These are phyloP conservation scores for Schwanniomyces polymorphus DNA, from an alignment of 805 yeast genomes.

Conservation along the genomic window DNA sequence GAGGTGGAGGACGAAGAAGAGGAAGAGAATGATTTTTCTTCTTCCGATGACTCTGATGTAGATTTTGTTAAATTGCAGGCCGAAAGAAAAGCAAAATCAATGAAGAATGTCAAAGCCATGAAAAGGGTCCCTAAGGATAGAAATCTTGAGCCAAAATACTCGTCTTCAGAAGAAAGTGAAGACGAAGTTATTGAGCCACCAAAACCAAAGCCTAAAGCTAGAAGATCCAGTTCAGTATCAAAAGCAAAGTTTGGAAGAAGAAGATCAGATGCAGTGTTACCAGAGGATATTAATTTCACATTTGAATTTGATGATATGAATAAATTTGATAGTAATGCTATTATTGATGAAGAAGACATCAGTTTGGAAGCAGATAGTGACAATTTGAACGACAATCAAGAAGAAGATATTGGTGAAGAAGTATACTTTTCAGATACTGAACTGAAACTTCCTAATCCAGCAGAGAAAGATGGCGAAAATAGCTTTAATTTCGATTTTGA, in stretches of 20 bases:
- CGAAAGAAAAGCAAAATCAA: slow-evolving; percentile 57
- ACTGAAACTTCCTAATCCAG: slow-evolving; percentile 1
- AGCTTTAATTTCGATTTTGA: slow-evolving; percentile 32
- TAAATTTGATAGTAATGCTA: slow-evolving; percentile 10
- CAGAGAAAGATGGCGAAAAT: slow-evolving; percentile 4
- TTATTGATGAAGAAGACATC: slow-evolving; percentile 15
- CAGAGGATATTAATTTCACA: slow-evolving; percentile 42
- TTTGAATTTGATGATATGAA: slow-evolving; percentile 40
- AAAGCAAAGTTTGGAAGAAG: slow-evolving; percentile 33
- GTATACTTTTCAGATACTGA: slow-evolving; percentile 9
- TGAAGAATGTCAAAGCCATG: slow-evolving; percentile 44
- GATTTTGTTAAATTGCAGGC: slow-evolving; percentile 75
- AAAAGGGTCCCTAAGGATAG: slow-evolving; percentile 18
- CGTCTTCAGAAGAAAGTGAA: neutral
- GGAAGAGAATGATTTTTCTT: slow-evolving; percentile 31
- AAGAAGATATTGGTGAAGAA: slow-evolving; percentile 67
- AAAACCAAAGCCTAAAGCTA: slow-evolving; percentile 6
- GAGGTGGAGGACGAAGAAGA: slow-evolving; percentile 14
- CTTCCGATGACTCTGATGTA: slow-evolving; percentile 66
- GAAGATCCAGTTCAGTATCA: slow-evolving; percentile 11
- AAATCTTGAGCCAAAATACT: neutral
- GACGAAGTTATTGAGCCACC: neutral
- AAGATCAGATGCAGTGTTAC: slow-evolving; percentile 38
- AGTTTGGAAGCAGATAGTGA: slow-evolving; percentile 9
- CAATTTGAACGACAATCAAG: slow-evolving; percentile 21